A percentile compares a stretch with the other conserved stretches of the same genome.
These are phyloP conservation scores for Penicillium sp. DNA, from an alignment of 2,329 filamentous ascomycete genomes.

Conservation along the genomic window DNA sequence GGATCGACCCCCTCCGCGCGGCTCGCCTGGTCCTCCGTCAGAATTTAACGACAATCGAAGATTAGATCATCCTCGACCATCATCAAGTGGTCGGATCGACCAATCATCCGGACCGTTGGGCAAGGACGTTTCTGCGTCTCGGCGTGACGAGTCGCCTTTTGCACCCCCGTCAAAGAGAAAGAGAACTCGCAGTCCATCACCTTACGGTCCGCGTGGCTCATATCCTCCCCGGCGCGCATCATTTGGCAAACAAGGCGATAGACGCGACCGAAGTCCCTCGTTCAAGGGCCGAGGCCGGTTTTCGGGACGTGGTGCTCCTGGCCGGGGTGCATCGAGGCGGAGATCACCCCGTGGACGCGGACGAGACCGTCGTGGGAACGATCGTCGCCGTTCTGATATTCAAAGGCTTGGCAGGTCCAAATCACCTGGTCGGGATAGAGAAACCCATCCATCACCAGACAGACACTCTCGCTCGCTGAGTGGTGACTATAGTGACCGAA, in stretches of 20 bases:
- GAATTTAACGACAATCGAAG: slow-evolving; percentile 22
- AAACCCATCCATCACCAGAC: slow-evolving; percentile 26
- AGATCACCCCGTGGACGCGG: slow-evolving; percentile 17
- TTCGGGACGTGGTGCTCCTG: slow-evolving; percentile 31
- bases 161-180: slow-evolving; percentile 37
- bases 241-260: slow-evolving; percentile 32
- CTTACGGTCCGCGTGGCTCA: slow-evolving; percentile 20
- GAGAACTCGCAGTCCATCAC: slow-evolving; percentile 44
- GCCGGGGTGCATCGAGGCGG: slow-evolving; percentile 33
- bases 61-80: slow-evolving; percentile 21
- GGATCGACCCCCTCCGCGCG: slow-evolving; percentile 24
- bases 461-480: slow-evolving; percentile 29
- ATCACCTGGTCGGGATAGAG: slow-evolving; percentile 32
- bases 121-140: slow-evolving; percentile 20
- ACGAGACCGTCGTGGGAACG: slow-evolving; percentile 32
- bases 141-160: slow-evolving; percentile 32
- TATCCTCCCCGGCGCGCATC: slow-evolving; percentile 26
- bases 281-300: slow-evolving; percentile 37
- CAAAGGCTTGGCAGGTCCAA: slow-evolving; percentile 29
- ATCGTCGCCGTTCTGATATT: slow-evolving; percentile 28
- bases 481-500: slow-evolving; percentile 25
- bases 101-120: slow-evolving; percentile 19
- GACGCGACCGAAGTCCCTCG: slow-evolving; percentile 38
- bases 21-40: slow-evolving; percentile 26
- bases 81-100: slow-evolving; percentile 19